Evolutionary conservation across 345 rosid genomes (phyloP).

Genomic region (Populus davidiana): DNA sequence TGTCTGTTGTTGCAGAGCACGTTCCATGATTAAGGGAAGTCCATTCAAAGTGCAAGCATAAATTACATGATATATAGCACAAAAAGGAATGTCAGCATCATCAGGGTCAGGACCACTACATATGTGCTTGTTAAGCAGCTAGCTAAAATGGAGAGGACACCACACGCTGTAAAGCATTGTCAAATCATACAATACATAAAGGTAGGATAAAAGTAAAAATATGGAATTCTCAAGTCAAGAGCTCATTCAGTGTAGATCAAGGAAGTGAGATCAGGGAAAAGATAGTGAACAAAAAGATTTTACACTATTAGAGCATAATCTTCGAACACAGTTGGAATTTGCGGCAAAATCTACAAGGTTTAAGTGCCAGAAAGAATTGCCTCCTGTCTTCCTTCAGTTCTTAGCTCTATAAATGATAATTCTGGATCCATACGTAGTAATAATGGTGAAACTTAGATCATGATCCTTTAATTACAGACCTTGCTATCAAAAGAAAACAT

Average conservation of each 20-base stretch:
- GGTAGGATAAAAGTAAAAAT: not conserved
- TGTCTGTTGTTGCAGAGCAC: constrained; percentile 1
- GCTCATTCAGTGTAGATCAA: not conserved
- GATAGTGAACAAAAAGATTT: not conserved
- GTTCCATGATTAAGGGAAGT: not conserved
- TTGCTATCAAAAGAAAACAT: not conserved
- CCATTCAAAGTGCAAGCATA: not conserved
- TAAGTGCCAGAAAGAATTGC: not conserved
- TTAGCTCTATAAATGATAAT: not conserved
- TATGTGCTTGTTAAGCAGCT: not conserved
- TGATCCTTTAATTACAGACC: not conserved
- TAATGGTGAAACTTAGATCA: not conserved
- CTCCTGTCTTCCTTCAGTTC: not conserved
- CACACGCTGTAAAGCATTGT: constrained; percentile 2
- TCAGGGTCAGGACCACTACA: not conserved
- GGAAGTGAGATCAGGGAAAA: not conserved
- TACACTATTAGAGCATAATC: not conserved
- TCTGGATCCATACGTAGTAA: not conserved
- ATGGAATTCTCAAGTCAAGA: not conserved
- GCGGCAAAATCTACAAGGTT: not conserved
- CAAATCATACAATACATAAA: not conserved
- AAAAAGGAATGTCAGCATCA: constrained; percentile 1
- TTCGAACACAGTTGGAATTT: not conserved
- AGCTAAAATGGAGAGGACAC: constrained; percentile 4
- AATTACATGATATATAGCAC: not conserved